These are phyloP conservation scores for Pseudozyma thailandica DNA, from an alignment of 1,284 basidiomycete genomes.

Conservation along the genomic window DNA sequence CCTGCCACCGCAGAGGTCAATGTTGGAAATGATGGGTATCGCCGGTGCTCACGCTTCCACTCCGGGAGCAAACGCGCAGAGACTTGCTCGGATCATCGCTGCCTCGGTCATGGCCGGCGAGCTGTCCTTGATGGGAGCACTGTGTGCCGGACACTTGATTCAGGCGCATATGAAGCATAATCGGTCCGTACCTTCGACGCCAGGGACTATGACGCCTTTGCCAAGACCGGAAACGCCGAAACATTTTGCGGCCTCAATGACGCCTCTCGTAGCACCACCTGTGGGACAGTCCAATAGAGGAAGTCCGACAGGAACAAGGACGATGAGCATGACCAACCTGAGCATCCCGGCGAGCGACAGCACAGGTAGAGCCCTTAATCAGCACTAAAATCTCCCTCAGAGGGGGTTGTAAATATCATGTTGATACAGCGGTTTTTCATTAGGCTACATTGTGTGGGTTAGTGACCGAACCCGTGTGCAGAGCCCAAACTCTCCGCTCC, in stretches of 20 bases:
- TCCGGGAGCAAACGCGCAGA: slow-evolving; percentile 66
- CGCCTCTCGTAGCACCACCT: slow-evolving; percentile 56
- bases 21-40: slow-evolving; percentile 67
- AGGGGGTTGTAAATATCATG: slow-evolving; percentile 20
- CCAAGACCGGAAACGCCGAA: slow-evolving; percentile 57
- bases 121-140: slow-evolving; percentile 64
- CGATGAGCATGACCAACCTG: slow-evolving; percentile 41
- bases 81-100: slow-evolving; percentile 65
- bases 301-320: slow-evolving; percentile 37
- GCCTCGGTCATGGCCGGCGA: slow-evolving; percentile 68
- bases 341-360: slow-evolving; percentile 40
- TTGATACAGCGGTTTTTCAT: slow-evolving; percentile 4
- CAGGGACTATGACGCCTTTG: slow-evolving; percentile 61
- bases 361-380: slow-evolving; percentile 17
- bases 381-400: too few relatives aligned
- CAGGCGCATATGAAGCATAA: slow-evolving; percentile 68
- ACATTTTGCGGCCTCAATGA: slow-evolving; percentile 60
- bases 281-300: slow-evolving; percentile 42
- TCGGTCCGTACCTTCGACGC: slow-evolving; percentile 63
- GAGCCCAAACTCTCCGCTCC: slow-evolving; percentile 26
- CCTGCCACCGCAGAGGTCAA: slow-evolving; percentile 61
- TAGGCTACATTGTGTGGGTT: not conserved
- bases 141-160: slow-evolving; percentile 66
- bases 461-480: slow-evolving; percentile 46
- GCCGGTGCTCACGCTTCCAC: slow-evolving; percentile 60